These are phyloP conservation scores for Oryza brachyantha DNA, from an alignment of 176 grass and related monocot species.

Conservation along the genomic window DNA sequence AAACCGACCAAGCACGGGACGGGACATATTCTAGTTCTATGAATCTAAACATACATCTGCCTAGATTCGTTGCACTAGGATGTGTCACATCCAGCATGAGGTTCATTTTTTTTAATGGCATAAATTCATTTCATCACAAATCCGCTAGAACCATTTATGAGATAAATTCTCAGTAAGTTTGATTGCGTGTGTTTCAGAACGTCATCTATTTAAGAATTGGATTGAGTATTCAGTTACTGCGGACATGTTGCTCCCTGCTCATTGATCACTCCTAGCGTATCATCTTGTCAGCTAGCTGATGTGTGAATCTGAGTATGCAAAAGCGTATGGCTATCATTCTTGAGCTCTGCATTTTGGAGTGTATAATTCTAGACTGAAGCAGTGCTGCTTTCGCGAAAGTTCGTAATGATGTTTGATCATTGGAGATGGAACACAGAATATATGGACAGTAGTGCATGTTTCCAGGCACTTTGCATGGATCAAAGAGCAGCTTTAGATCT, in stretches of 20 bases:
- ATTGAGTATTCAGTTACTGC: too few relatives aligned
- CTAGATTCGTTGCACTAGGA: too few relatives aligned
- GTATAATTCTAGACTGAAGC: not conserved
- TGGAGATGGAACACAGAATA: constrained; percentile 38
- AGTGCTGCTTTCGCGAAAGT: constrained; percentile 29
- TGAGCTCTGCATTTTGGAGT: constrained; percentile 11
- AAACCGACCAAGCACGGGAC: too few relatives aligned
- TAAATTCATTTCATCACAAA: not conserved
- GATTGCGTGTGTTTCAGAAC: too few relatives aligned
- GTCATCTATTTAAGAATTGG: too few relatives aligned
- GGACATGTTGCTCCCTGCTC: not conserved
- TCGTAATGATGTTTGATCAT: constrained; percentile 49
- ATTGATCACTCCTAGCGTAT: not conserved
- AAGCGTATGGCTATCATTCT: constrained; percentile 27
- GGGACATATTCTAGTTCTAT: too few relatives aligned
- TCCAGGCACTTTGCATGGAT: constrained; percentile 23
- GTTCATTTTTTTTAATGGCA: too few relatives aligned
- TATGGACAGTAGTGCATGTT: not conserved
- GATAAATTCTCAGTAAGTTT: too few relatives aligned
- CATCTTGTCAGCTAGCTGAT: not conserved
- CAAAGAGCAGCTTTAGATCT: constrained; percentile 37
- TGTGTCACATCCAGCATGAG: too few relatives aligned
- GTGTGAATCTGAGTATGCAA: constrained; percentile 12
- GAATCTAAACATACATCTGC: too few relatives aligned
- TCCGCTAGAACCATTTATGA: not conserved